Conservation (phyloP, 2,329 filamentous ascomycete species). For the Fusarium penzigii region DNA sequence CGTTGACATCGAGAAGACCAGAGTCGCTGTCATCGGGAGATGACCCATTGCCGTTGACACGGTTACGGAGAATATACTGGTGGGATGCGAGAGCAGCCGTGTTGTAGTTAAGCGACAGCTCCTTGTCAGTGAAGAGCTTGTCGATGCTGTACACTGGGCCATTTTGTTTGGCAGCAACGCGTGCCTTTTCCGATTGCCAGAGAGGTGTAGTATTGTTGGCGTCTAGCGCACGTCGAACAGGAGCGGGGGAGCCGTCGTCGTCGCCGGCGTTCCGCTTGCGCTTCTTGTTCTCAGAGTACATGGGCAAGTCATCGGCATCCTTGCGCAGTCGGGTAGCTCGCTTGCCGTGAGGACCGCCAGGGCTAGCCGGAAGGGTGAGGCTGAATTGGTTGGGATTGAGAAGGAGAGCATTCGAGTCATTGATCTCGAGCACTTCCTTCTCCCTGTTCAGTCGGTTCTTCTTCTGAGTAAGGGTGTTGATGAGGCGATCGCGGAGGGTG, state of each 20-base stretch:
- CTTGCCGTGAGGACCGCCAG: constrained; percentile 63
- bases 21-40: constrained; percentile 57
- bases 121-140: constrained; percentile 71
- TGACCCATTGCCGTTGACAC: constrained; percentile 49
- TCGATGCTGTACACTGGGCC: constrained; percentile 66
- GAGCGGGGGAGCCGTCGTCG: constrained; percentile 64
- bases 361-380: constrained; percentile 64
- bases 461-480: constrained; percentile 65
- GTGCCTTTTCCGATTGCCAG: constrained; percentile 63
- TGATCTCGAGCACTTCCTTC: constrained; percentile 68
- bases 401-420: constrained; percentile 64
- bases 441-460: constrained; percentile 65
- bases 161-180: constrained; percentile 54
- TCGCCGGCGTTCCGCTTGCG: constrained; percentile 61
- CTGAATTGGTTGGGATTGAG: constrained; percentile 70
- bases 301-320: constrained; percentile 59
- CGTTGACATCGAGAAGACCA: constrained; percentile 52
- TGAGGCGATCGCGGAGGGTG: constrained; percentile 66
- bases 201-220: constrained; percentile 59
- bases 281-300: constrained; percentile 60
- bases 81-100: constrained; percentile 62
- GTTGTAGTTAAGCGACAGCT: constrained; percentile 67
- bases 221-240: constrained; percentile 57
- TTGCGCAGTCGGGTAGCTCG: constrained; percentile 62
- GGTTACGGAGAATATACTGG: constrained; percentile 61